Percentiles rank a stretch among this genome's conserved stretches.
These are phyloP conservation scores for Takakia lepidozioides DNA, from an alignment of 225 moss, liverwort and hornwort species.

Conservation along the genomic window DNA sequence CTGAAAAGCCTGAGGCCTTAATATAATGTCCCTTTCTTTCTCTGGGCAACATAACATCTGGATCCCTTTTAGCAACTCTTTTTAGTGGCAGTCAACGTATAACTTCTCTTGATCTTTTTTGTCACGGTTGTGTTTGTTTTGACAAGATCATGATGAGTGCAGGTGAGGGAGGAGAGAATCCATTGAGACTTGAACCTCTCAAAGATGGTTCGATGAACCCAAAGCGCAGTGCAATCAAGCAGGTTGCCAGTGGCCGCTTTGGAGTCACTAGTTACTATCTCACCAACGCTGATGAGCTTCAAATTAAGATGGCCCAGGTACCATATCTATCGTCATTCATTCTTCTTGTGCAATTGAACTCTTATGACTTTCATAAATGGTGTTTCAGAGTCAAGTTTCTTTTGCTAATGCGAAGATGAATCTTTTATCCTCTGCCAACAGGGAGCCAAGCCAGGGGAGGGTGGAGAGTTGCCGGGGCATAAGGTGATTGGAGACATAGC, in stretches of 20 bases:
- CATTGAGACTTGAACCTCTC: conserved; percentile 39
- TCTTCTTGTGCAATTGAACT: too few species aligned
- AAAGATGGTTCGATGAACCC: conserved; percentile 55
- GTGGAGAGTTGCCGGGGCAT: conserved; percentile 67
- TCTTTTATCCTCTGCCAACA: too few species aligned
- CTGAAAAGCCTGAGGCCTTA: too few species aligned
- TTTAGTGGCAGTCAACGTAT: too few species aligned
- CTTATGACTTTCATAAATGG: too few species aligned
- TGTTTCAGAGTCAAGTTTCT: too few species aligned
- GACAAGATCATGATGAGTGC: not conserved
- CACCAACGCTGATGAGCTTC: conserved; percentile 68
- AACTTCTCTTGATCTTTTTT: not conserved
- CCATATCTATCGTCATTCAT: too few species aligned
- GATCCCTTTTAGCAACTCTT: too few species aligned
- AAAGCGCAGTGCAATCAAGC: conserved; percentile 68
- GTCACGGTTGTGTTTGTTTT: not conserved
- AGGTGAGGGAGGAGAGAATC: conserved; percentile 80
- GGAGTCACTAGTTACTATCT: conserved; percentile 71
- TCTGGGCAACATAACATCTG: too few species aligned
- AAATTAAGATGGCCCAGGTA: conserved; percentile 93
- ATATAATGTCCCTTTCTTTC: too few species aligned
- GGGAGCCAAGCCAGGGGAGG: conserved; percentile 83
- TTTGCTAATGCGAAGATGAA: too few species aligned
- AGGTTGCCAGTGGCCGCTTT: conserved; percentile 70
- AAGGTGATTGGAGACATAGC: conserved; percentile 77